Evolutionary conservation across 495 filamentous ascomycete species (phyloP), one percentile per base, ranked within the genome.

Genomic region (Penicillium antarcticum): DNA sequence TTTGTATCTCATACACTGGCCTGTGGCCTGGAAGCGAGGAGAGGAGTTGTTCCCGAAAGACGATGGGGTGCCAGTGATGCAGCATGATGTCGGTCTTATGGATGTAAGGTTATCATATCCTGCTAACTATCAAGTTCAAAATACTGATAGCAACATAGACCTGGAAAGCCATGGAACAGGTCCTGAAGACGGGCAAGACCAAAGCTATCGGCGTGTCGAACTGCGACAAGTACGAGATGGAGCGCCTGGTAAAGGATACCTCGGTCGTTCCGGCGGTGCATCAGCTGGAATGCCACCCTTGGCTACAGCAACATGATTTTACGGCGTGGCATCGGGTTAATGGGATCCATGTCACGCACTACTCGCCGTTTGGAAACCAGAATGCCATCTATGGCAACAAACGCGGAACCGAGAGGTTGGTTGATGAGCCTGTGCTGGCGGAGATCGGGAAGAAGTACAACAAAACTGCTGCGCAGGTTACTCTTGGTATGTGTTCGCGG

Each of bases 131-230:
- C 8, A 14, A 5, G 6, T n/a, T 6, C 33, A 19, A 21, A 1
- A 16, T 13, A 17, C 12, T 55, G 17, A 55, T 18, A 35, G 16
- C 4, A 24, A 73, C 77, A 39, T 38, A 82, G 70, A 85, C 82
- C 5, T 87, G 76, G 61, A 78, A 76, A 48, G 81, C 80, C 0
- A 86, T 91, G 84, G 85, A 89, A 56, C 73, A 75, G 36, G 65
- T 81, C 2, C 61, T 80, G 4, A 62, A 76, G 32, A 70, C 72
- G 24, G 83, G 82, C 36, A 86, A 84, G 54, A 63, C 69, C 37
- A 79, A 70, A 51, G 84, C 75, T 4, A 89, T 96, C 55, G 89
- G 90, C 1, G 79, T 94, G 6, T 87, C 81, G 56, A 95, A 92
- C 70, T 91, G 89, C 68, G 81, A 77, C 18, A 76, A 84, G 50